Conservation (phyloP, 371 early-diverging fungal genomes). For the Circinella minor region DNA sequence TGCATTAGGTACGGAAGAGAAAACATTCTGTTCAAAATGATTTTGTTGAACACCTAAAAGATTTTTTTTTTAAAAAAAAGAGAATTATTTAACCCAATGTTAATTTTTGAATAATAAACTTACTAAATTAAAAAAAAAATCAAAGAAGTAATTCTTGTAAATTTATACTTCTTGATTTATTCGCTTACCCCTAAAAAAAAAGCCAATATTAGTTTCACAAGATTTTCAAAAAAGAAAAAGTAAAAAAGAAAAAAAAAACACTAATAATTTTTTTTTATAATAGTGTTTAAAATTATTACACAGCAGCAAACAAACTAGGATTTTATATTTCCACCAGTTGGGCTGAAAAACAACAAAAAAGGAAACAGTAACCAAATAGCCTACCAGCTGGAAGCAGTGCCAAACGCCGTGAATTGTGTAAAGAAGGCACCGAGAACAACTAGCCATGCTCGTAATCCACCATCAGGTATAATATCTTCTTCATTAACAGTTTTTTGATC, state of each 20-base stretch:
- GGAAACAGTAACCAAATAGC: slow-evolving; percentile 6
- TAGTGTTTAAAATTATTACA: background rate
- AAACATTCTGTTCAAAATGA: slow-evolving; percentile 20
- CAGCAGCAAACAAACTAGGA: background rate
- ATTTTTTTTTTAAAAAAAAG: background rate
- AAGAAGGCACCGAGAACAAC: slow-evolving; percentile 60
- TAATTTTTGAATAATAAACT: background rate
- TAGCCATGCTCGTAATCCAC: slow-evolving; percentile 39
- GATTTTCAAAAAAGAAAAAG: too few species aligned
- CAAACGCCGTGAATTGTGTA: slow-evolving; percentile 60
- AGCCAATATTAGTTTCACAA: background rate
- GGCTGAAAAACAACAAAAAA: background rate
- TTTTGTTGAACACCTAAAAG: slow-evolving; percentile 24
- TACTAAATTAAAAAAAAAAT: background rate
- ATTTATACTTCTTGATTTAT: too few species aligned
- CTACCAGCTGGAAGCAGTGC: slow-evolving; percentile 43
- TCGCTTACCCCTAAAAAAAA: background rate
- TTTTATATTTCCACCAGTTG: background rate
- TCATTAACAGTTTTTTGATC: too few species aligned
- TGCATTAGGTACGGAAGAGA: slow-evolving; percentile 7
- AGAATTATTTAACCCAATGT: background rate
- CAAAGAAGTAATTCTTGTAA: too few species aligned
- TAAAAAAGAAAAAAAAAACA: too few species aligned
- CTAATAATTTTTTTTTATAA: background rate
- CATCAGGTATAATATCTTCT: too few species aligned